A percentile compares a stretch with the other conserved stretches of the same genome.
Evolutionary conservation across 192 early-diverging fungal genomes (phyloP).

Genomic region (Radiomyces spectabilis): DNA sequence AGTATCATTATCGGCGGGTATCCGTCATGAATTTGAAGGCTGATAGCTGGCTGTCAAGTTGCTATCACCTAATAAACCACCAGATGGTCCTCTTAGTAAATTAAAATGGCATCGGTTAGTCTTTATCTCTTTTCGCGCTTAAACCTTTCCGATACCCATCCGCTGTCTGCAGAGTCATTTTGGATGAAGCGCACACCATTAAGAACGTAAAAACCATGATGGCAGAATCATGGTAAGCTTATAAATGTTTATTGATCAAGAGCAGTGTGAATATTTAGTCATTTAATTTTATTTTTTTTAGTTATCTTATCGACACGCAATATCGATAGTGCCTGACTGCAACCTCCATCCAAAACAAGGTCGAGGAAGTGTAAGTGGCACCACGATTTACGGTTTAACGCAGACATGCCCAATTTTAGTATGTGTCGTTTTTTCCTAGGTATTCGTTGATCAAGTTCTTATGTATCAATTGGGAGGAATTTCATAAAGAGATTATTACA

Average conservation of each 20-base stretch:
- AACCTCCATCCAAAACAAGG: conserved; percentile 53
- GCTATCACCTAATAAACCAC: conserved; percentile 41
- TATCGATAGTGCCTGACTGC: conserved; percentile 61
- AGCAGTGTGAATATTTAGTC: too few relatives aligned
- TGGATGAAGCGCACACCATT: conserved; percentile 60
- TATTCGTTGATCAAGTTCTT: conserved; percentile 62
- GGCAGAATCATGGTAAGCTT: conserved; percentile 35
- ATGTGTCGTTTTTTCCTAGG: too few relatives aligned
- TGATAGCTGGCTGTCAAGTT: too few relatives aligned
- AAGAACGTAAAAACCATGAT: conserved; percentile 39
- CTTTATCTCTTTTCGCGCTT: conserved; percentile 21
- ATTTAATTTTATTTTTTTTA: too few relatives aligned
- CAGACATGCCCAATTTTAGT: too few relatives aligned
- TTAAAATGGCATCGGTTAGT: background rate
- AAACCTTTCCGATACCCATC: too few relatives aligned
- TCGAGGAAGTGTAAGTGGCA: conserved; percentile 67
- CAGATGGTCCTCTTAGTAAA: conserved; percentile 1
- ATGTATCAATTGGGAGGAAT: conserved; percentile 41
- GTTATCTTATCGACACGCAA: conserved; percentile 29
- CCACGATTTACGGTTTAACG: too few relatives aligned
- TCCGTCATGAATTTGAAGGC: too few relatives aligned
- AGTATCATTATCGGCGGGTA: too few relatives aligned
- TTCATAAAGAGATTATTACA: conserved; percentile 35
- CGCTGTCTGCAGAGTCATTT: conserved; percentile 33
- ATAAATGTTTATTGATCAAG: too few relatives aligned